Evolutionary conservation across 805 yeast genomes (phyloP), one percentile per base, ranked within the genome.

Genomic region (Metschnikowia gruessii): DNA sequence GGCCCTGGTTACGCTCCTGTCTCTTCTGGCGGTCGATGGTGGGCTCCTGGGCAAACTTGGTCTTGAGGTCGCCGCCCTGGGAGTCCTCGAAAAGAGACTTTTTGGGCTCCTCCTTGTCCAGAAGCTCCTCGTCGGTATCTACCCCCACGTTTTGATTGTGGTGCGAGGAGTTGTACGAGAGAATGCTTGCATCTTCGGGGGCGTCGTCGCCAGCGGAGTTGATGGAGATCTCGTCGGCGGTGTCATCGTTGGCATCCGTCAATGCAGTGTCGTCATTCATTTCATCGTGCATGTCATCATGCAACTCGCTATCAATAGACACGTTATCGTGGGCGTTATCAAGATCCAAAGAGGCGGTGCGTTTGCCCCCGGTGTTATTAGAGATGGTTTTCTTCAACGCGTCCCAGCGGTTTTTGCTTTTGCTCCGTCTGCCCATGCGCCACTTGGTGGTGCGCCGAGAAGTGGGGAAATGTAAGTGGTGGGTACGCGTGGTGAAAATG

Each of bases 401-500:
- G 13, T 58, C 38, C 62, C 64, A 63, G 36, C 42, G 36, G 15
- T 37, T 34, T 37, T 45, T 51, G 4, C 45, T 40, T 16, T 42
- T 40, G 29, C 37, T 40, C 3, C 24, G 28, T 16, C 36, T 37
- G 30, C 32, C 37, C 49, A 48, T 37, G 18, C 33, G 45, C 54
- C 53, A 50, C 24, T 43, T 46, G 26, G 50, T 41, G 24, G 49
- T 13, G 16, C 38, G 19, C 37, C 47, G 43, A n/a, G 35, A 40
- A 5, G 37, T 17, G 3, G 45, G 42, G 30, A 38, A 42, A 9
- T 33, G 48, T 19, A 40, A 19, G 3, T 34, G 42, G 18, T 28
- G 46, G 7, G 52, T 49, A 30, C 60, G 64, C 28, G 55, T 64
- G 26, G 68, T 71, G 49, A 52, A 71, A 21, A 72, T 71, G 2